A percentile compares a stretch with the other conserved stretches of the same genome.
Conservation (phyloP, 164 flowering plant genomes). For the Aristolochia contorta region DNA sequence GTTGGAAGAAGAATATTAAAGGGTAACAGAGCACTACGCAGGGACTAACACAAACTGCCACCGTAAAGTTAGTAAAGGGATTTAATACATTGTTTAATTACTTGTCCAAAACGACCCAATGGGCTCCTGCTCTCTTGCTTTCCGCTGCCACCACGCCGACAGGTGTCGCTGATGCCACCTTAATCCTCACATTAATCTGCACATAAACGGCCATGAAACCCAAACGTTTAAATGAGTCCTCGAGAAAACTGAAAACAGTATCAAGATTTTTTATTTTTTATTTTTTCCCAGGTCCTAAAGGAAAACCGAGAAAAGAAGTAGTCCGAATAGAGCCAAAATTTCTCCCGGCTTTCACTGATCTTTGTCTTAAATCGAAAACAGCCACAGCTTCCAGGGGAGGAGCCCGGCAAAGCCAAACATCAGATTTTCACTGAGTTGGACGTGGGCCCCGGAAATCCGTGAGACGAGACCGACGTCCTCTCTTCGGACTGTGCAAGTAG, state of each 20-base stretch:
- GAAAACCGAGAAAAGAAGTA: too few relatives aligned
- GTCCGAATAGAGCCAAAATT: too few relatives aligned
- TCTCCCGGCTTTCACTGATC: too few relatives aligned
- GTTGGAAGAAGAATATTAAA: not conserved
- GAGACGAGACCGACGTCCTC: too few relatives aligned
- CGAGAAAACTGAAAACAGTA: not conserved
- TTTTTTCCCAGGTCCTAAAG: too few relatives aligned
- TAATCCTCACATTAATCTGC: constrained; percentile 71
- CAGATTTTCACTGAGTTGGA: too few relatives aligned
- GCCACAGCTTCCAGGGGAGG: too few relatives aligned
- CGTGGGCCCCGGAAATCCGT: too few relatives aligned
- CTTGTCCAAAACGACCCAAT: constrained; percentile 97
- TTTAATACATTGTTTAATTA: constrained; percentile 47
- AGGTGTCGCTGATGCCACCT: constrained; percentile 49
- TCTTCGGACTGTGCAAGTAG: too few relatives aligned
- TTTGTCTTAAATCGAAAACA: too few relatives aligned
- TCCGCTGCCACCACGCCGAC: constrained; percentile 69
- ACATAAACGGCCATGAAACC: constrained; percentile 9
- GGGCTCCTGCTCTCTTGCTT: constrained; percentile 59
- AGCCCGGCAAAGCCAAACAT: too few relatives aligned
- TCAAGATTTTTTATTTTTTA: not conserved
- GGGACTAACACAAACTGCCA: not conserved
- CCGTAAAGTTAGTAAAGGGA: constrained; percentile 8
- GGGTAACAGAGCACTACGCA: not conserved
- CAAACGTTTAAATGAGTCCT: not conserved